Base-by-base conservation (phyloP, 1,139 yeast species). In the Diutina siamensis region DNA sequence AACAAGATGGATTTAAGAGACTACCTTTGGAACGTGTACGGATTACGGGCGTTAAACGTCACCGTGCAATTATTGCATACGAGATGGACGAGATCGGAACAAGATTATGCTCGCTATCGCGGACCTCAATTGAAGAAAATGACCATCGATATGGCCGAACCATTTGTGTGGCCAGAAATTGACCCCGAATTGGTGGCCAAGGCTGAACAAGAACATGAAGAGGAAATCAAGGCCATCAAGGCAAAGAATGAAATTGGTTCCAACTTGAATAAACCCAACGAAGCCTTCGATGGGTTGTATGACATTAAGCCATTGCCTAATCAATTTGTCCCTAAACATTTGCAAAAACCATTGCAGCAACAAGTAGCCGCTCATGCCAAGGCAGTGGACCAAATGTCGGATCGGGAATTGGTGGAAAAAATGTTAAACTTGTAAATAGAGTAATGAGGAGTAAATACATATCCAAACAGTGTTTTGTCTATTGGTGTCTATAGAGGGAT, bases 101-200 rank as follows among this genome's bases (percentile, higher is more conserved):
- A 74, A 45, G 78, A 77, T 51, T 71, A 78, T 47, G 86, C 84
- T 28, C 78, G 96, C 56, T 76, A 80, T 62, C 78, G 96, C 64
- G 69, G 72, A 7, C 81, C 94, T 2, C 96, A 87, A 64, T 75
- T 76, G 55, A 89, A 89, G 68, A 87, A 88, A 64, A 89, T 89
- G 97, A 88, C 96, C 17, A 82, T 88, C 46, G 96, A 87, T 57
- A 83, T 89, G 92, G 79, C 78, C 47, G 87, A 87, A 52, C 97
- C 97, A 18, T 89, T 89, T 58, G 74, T 88, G 45, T 89, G 97
- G 97, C 97, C 97, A 2, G 82, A 74, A 25, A 44, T 79, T 80
- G 54, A 65, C 74, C 1, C 51, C 53, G 27, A 61, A 54, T 20
- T 28, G 8, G 35, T 31, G 13, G 35, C 22, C 4, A 15, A 40